Percentiles rank a stretch among this genome's conserved stretches.
Evolutionary conservation across 1,284 basidiomycete species (phyloP).

Genomic region (Fistulinella staudtii): DNA sequence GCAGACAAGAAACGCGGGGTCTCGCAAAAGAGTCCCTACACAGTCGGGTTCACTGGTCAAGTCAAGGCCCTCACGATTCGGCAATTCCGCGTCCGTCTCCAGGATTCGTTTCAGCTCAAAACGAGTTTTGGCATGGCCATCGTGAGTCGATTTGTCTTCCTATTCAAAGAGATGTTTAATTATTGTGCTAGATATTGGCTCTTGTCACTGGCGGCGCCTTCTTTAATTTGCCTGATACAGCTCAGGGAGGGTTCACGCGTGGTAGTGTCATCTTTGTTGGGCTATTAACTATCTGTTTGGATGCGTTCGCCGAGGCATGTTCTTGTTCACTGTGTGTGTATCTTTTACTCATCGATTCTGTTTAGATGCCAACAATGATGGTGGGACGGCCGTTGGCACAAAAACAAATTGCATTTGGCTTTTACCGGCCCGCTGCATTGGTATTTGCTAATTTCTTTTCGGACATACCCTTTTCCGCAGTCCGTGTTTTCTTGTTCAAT

Average conservation of each 20-base stretch:
- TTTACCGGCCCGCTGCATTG: constrained; percentile 77
- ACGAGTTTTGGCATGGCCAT: constrained; percentile 63
- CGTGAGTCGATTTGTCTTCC: constrained; percentile 32
- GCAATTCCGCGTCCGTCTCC: constrained; percentile 73
- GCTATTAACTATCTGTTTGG: constrained; percentile 70
- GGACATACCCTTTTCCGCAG: constrained; percentile 72
- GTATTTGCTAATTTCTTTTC: constrained; percentile 72
- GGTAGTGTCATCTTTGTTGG: constrained; percentile 80
- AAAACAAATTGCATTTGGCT: constrained; percentile 74
- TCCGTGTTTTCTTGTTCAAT: constrained; percentile 61
- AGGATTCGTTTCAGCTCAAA: constrained; percentile 79
- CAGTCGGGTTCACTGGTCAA: constrained; percentile 75
- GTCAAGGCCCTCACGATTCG: constrained; percentile 69
- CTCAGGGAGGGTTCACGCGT: constrained; percentile 82
- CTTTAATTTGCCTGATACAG: constrained; percentile 67
- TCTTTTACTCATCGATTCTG: background rate
- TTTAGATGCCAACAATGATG: constrained; percentile 64
- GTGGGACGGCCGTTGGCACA: constrained; percentile 70
- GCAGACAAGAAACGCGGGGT: constrained; percentile 84
- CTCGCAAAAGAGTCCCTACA: constrained; percentile 83
- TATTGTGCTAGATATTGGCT: constrained; percentile 41
- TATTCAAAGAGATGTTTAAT: background rate
- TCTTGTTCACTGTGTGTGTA: constrained; percentile 3
- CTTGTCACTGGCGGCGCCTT: constrained; percentile 77
- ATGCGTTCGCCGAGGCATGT: constrained; percentile 71